Evolutionary conservation across 257 asterid genomes (phyloP).

Genomic region (Euphrasia confusa): DNA sequence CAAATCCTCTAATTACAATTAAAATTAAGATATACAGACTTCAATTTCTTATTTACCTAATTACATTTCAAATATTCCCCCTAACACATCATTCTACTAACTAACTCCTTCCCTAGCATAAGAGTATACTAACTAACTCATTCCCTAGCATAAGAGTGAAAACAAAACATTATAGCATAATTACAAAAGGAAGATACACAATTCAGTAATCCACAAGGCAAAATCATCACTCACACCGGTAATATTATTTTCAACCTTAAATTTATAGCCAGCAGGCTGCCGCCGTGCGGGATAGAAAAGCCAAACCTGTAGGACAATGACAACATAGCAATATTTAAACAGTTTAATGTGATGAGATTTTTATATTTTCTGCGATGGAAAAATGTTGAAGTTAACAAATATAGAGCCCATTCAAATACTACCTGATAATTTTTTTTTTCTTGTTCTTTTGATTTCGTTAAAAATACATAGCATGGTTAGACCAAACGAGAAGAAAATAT

Average conservation of each 20-base stretch:
- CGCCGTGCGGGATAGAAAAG: background rate
- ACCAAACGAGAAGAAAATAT: background rate
- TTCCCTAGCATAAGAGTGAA: too few species aligned
- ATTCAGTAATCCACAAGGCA: background rate
- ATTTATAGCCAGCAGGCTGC: background rate
- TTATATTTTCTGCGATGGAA: too few species aligned
- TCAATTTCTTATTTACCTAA: too few species aligned
- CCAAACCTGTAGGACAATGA: conserved; percentile 5
- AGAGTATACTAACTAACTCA: too few species aligned
- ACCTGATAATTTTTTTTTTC: background rate
- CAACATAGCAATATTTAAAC: background rate
- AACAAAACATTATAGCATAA: too few species aligned
- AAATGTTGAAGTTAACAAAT: background rate
- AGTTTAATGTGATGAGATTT: background rate
- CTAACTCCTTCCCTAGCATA: too few species aligned
- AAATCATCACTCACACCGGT: background rate
- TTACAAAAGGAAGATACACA: background rate
- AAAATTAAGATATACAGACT: too few species aligned
- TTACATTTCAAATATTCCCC: too few species aligned
- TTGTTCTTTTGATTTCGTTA: background rate
- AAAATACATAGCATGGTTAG: background rate
- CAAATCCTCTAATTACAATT: too few species aligned
- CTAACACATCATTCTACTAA: too few species aligned
- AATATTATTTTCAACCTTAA: background rate
- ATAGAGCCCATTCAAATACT: background rate